Conservation (phyloP, 352 stramenopile genomes). For the Phytophthora sp. region DNA sequence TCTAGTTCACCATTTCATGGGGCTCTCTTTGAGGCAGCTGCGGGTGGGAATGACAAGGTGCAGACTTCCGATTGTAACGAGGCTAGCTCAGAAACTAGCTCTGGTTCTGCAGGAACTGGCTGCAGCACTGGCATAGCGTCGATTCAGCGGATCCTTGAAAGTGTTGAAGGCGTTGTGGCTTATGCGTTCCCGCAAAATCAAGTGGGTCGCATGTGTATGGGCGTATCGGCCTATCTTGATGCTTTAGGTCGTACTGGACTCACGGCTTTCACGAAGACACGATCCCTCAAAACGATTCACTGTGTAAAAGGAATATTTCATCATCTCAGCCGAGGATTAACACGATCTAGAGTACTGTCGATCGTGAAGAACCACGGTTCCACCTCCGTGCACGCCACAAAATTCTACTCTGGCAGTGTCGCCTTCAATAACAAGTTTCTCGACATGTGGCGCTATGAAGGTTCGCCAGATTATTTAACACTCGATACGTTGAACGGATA, state of each 20-base stretch:
- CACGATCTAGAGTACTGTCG: slow-evolving; percentile 60
- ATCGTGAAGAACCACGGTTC: slow-evolving; percentile 76
- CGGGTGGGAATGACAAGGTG: neutral
- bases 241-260: slow-evolving; percentile 61
- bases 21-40: slow-evolving; percentile 20
- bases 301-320: slow-evolving; percentile 83
- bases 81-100: slow-evolving; percentile 6
- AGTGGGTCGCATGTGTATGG: slow-evolving; percentile 71
- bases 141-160: slow-evolving; percentile 51
- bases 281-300: slow-evolving; percentile 52
- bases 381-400: slow-evolving; percentile 65
- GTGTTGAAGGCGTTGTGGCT: slow-evolving; percentile 55
- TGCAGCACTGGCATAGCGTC: slow-evolving; percentile 20
- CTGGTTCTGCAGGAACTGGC: slow-evolving; percentile 9
- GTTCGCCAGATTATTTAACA: slow-evolving; percentile 76
- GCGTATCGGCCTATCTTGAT: slow-evolving; percentile 75
- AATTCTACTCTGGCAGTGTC: slow-evolving; percentile 77
- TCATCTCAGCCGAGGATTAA: slow-evolving; percentile 72
- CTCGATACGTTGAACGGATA: slow-evolving; percentile 39
- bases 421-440: slow-evolving; percentile 85
- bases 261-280: slow-evolving; percentile 54
- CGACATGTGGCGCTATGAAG: slow-evolving; percentile 83
- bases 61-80: slow-evolving; percentile 8
- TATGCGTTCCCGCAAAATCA: slow-evolving; percentile 52
- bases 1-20: slow-evolving; percentile 58